A percentile compares a stretch with the other conserved stretches of the same genome.
phyloP scores from a whole-genome alignment of 495 filamentous ascomycete genomes.

The Neurospora pannonica region DNA sequence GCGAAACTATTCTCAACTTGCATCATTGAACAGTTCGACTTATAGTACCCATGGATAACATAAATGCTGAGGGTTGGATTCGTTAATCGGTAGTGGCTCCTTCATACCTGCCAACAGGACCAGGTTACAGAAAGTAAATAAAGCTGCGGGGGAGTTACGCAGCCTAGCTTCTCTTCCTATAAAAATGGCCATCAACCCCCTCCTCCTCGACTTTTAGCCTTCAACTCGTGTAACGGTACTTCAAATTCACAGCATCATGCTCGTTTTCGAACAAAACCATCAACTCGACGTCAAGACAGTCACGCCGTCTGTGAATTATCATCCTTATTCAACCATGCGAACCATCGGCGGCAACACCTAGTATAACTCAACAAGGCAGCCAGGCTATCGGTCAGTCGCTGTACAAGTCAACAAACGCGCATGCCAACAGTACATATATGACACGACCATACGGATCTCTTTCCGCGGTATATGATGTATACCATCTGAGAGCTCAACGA shows the following conservation, averaged over 20 bases:
- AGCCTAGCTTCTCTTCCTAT: neutral
- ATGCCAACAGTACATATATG: neutral
- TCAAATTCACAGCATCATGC: neutral
- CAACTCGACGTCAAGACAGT: neutral
- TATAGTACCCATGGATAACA: neutral
- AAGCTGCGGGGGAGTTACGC: neutral
- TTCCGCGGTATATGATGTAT: neutral
- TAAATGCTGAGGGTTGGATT: neutral
- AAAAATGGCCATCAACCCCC: neutral
- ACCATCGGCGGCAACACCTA: neutral
- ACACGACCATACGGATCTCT: neutral
- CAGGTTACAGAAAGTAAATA: neutral
- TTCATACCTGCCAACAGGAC: neutral
- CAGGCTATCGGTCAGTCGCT: neutral
- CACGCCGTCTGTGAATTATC: neutral
- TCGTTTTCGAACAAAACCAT: neutral
- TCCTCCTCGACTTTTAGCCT: neutral
- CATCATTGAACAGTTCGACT: neutral
- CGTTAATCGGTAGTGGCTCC: neutral
- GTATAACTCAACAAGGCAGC: neutral
- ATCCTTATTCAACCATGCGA: neutral
- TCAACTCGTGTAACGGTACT: neutral
- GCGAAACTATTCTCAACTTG: neutral
- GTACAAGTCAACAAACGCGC: neutral
- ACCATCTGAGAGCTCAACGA: neutral